Conservation (phyloP, 805 yeast species). For the Wickerhamiella australiensis region DNA sequence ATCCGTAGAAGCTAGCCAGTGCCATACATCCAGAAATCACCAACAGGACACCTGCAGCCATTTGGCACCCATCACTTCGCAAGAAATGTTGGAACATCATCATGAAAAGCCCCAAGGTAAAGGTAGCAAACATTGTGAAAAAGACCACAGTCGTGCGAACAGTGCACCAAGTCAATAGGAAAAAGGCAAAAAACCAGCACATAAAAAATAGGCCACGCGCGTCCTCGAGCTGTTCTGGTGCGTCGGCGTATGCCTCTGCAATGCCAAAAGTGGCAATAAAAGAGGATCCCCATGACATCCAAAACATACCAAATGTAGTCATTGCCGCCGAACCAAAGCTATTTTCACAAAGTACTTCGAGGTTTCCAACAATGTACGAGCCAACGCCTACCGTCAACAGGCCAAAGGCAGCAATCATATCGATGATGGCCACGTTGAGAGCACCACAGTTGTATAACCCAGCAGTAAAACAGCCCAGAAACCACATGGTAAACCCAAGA, state of each 20-base stretch:
- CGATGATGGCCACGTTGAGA: constrained; percentile 41
- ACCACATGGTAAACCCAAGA: constrained; percentile 45
- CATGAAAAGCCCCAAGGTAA: constrained; percentile 43
- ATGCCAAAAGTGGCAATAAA: constrained; percentile 40
- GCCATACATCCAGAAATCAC: constrained; percentile 44
- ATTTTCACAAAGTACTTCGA: constrained; percentile 49
- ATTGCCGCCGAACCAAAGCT: constrained; percentile 46
- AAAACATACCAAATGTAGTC: constrained; percentile 41
- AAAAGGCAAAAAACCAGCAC: constrained; percentile 54
- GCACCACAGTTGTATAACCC: constrained; percentile 41
- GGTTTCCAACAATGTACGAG: constrained; percentile 50
- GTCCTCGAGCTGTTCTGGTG: constrained; percentile 24
- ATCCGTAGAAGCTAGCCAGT: constrained; percentile 54
- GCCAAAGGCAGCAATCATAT: constrained; percentile 46
- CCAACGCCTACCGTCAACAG: constrained; percentile 48
- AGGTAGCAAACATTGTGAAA: constrained; percentile 41
- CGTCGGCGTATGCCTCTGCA: constrained; percentile 30
- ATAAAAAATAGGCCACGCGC: constrained; percentile 49
- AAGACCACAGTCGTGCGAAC: constrained; percentile 54
- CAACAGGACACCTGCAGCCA: constrained; percentile 56
- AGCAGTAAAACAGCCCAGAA: constrained; percentile 47
- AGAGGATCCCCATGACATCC: constrained; percentile 51
- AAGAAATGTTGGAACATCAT: constrained; percentile 42
- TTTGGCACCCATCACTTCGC: constrained; percentile 29
- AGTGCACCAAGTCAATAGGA: constrained; percentile 41